Conservation (phyloP, 306 rosid species). For the Castanea sativa region DNA sequence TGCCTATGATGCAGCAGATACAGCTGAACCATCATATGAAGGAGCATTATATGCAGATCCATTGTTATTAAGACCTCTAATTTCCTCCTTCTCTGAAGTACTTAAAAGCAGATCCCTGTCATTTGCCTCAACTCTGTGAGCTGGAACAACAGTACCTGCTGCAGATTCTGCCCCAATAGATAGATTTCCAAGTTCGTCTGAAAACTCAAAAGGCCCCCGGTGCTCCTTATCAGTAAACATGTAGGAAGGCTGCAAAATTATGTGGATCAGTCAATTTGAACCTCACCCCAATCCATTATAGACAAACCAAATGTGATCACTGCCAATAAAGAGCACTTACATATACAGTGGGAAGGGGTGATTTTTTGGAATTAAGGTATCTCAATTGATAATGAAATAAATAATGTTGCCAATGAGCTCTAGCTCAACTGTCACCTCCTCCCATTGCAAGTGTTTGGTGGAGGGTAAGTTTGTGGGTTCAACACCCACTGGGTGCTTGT, state of each 20-base stretch:
- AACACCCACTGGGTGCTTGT: too few relatives aligned
- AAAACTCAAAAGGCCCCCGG: conserved; percentile 86
- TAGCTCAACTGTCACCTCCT: too few relatives aligned
- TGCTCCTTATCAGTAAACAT: conserved; percentile 97
- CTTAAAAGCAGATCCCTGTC: conserved; percentile 94
- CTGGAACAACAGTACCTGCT: conserved; percentile 72
- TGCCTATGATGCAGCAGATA: conserved; percentile 51
- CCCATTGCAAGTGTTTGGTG: too few relatives aligned
- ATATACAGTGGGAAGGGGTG: background rate
- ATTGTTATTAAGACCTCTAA: conserved; percentile 51
- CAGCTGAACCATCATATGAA: conserved; percentile 53
- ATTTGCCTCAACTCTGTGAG: conserved; percentile 82
- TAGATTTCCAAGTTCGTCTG: conserved; percentile 84
- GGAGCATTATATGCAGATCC: conserved; percentile 89
- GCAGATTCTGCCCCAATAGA: conserved; percentile 66
- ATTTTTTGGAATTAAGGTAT: background rate
- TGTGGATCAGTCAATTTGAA: conserved; percentile 14
- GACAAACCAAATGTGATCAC: background rate
- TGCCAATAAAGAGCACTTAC: background rate
- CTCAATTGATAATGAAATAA: background rate
- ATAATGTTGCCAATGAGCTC: too few relatives aligned
- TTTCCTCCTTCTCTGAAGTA: conserved; percentile 83
- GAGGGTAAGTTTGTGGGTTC: too few relatives aligned
- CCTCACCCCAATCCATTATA: background rate
- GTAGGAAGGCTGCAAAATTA: conserved; percentile 88